Evolutionary conservation across 768 basidiomycete genomes (phyloP), one percentile per base, ranked within the genome.

Genomic region (Tylopilus sp.): DNA sequence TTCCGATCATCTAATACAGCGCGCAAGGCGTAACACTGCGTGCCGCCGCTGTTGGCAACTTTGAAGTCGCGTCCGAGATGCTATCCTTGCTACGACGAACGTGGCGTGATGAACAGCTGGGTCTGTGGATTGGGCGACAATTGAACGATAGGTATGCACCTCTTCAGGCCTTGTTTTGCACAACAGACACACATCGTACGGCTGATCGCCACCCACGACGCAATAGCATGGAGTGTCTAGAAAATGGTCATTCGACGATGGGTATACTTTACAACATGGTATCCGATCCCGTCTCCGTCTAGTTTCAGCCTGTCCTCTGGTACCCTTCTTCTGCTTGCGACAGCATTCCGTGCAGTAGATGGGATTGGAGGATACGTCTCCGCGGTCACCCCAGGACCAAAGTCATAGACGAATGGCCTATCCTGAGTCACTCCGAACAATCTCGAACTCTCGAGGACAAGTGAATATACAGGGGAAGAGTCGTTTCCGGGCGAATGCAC

Each of bases 401-500:
- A 91, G 66, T 92, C 89, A 47, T 83, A 81, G 12, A 90, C 82
- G 63, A 90, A 91, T 6, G 86, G 79, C 40, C 89, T 71, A 56
- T 81, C 83, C 63, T 91, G 82, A 9, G 87, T 91, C 4, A 75
- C 88, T 11, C 88, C 91, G 57, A 86, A 92, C 40, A 91, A 68
- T 36, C 91, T 81, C 15, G 87, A 85, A 55, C 87, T 84, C 66
- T 93, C 91, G 20, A 91, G 70, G 30, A 83, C 64, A 43, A 92
- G 65, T 6, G 79, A 77, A 65, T 91, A 93, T 3, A 92, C 86
- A 0, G 91, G 90, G 1, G 86, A 89, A 1, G 76, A 69, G 60
- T 91, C 88, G 60, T 88, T 88, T 5, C 85, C 84, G 1, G 91
- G 90, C 2, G 85, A 85, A 63, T 91, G 81, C 6, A 90, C 82